Evolutionary conservation across 2,329 filamentous ascomycete species (phyloP), one percentile per base, ranked within the genome.

Genomic region (Botrytis deweyae): DNA sequence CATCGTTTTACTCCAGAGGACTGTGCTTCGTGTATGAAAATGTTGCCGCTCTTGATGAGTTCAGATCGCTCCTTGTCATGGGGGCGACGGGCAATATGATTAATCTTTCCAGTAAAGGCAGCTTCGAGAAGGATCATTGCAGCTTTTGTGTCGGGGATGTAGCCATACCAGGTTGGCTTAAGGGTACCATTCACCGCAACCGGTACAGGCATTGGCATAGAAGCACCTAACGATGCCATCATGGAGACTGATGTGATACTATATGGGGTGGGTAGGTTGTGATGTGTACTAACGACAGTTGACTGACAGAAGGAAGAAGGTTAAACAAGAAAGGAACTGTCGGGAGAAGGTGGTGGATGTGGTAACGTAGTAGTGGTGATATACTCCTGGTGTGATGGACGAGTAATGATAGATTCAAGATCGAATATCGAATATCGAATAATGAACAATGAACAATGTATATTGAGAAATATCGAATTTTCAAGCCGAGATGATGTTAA

Each of bases 1-100:
- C 95, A 98, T 73, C 95, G 88, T 84, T 97, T 97, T 84, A 97
- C 97, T 8, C 94, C 94, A 0, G 94, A 97, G 0, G 93, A 91
- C 75, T 93, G 91, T 81, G 97, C 94, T 80, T 97, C 94, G 82
- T 97, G 98, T 77, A 97, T 93, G 83, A 97, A 96, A 65, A 97
- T 89, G 77, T 92, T 92, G 52, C 95, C 95, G 78, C 93, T 97
- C 77, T 88, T 88, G 80, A 97, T 96, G 70, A 97, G 88, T 33
- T 89, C 87, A 38, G 87, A 86, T 70, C 94, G 88, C 83, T 97
- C 95, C 70, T 93, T 88, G 79, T 97, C 95, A 81, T 97, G 93
- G 1, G 95, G 95, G 71, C 95, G 88, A 68, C 95, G 91, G 29
- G 93, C 90, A 33, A 96, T 92, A 81, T 96, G 94, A 67, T 87